A percentile compares a stretch with the other conserved stretches of the same genome.
phyloP scores from a whole-genome alignment of 2,329 filamentous ascomycete species.

The Dothidotthia symphoricarpi region DNA sequence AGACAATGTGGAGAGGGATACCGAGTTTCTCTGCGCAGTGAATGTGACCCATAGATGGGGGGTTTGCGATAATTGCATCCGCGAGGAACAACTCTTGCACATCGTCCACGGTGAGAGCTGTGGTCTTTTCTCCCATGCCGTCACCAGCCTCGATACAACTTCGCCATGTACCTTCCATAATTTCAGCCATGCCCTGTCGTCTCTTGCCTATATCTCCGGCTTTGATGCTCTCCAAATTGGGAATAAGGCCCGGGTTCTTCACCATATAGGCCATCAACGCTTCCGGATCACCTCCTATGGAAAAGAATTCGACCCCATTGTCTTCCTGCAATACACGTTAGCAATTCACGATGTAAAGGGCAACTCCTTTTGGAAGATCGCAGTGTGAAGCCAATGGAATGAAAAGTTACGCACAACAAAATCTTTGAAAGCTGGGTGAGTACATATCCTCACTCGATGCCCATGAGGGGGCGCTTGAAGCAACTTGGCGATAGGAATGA shows the following conservation, averaged over 20 bases:
- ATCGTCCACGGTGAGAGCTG: conserved; percentile 13
- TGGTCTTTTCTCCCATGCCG: conserved; percentile 13
- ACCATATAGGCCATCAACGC: conserved; percentile 55
- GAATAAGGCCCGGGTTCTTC: conserved; percentile 47
- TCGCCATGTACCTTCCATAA: conserved; percentile 37
- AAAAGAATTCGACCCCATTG: conserved; percentile 40
- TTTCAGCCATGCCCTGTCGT: conserved; percentile 27
- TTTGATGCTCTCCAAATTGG: conserved; percentile 26
- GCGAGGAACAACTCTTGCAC: conserved; percentile 66
- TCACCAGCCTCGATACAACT: conserved; percentile 43
- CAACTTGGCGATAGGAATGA: conserved; percentile 57
- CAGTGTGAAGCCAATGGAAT: too few relatives aligned
- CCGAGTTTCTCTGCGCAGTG: conserved; percentile 72
- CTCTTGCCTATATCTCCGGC: conserved; percentile 38
- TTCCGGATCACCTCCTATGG: conserved; percentile 37
- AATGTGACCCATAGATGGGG: conserved; percentile 43
- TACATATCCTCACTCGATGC: conserved; percentile 32
- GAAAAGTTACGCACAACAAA: conserved; percentile 15
- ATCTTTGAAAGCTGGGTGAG: conserved; percentile 24
- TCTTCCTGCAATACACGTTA: conserved; percentile 8
- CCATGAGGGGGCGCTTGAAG: conserved; percentile 34
- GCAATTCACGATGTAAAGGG: too few relatives aligned
- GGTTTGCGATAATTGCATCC: conserved; percentile 47
- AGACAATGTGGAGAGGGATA: conserved; percentile 77
- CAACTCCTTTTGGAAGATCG: too few relatives aligned